phyloP scores from a whole-genome alignment of 129 eudicot genomes.

The Tagetes patula region DNA sequence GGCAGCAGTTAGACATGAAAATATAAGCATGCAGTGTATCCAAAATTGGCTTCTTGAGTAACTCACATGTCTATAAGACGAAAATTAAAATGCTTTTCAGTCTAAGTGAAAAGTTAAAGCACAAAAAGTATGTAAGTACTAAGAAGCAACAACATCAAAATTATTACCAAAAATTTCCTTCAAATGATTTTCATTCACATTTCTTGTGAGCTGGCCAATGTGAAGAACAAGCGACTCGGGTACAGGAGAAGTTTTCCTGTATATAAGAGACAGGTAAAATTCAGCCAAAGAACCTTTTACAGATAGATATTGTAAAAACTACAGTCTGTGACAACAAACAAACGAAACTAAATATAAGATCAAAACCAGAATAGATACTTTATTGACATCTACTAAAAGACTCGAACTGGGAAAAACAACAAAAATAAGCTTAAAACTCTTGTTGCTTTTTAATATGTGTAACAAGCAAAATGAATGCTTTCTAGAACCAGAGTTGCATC shows the following conservation, averaged over 20 bases:
- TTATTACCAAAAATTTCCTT: slow-evolving; percentile 81
- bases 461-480: neutral
- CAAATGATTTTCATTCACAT: slow-evolving; percentile 88
- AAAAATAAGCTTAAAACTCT: neutral
- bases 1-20: neutral
- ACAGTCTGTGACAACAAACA: neutral
- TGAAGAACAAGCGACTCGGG: slow-evolving; percentile 83
- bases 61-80: neutral
- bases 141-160: neutral
- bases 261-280: neutral
- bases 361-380: too few species aligned
- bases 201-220: slow-evolving; percentile 86
- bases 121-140: neutral
- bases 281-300: neutral
- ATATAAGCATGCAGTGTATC: neutral
- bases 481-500: neutral
- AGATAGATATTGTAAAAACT: neutral
- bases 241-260: slow-evolving; percentile 80
- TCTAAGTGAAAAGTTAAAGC: slow-evolving; percentile 3
- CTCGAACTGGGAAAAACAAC: too few species aligned
- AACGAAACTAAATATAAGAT: neutral
- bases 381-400: too few species aligned
- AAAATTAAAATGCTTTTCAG: neutral
- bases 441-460: neutral
- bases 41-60: neutral